Evolutionary conservation across 2,329 filamentous ascomycete genomes (phyloP).

Genomic region (Neurospora sp.): DNA sequence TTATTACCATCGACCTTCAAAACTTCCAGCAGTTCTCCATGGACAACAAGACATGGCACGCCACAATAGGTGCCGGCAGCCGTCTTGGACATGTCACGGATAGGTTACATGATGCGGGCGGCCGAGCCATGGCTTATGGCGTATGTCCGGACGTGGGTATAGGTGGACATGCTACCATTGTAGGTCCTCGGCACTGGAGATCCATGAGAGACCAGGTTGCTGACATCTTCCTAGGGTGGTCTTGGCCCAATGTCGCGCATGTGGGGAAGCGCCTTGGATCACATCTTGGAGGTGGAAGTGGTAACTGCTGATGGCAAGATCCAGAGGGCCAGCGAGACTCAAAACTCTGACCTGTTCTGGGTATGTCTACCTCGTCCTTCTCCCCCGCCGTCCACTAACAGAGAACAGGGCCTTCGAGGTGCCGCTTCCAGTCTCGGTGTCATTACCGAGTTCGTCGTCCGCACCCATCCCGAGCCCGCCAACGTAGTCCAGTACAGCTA

Average conservation of each 20-base stretch:
- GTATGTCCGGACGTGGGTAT: slow-evolving; percentile 49
- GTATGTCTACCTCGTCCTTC: slow-evolving; percentile 15
- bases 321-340: slow-evolving; percentile 32
- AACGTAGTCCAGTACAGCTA: slow-evolving; percentile 50
- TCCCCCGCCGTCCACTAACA: background rate
- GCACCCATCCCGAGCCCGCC: slow-evolving; percentile 45
- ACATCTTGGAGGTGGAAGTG: slow-evolving; percentile 43
- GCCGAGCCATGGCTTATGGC: slow-evolving; percentile 49
- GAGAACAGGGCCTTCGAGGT: slow-evolving; percentile 37
- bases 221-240: slow-evolving; percentile 33
- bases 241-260: slow-evolving; percentile 48
- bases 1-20: slow-evolving; percentile 43
- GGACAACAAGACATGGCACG: slow-evolving; percentile 40
- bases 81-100: slow-evolving; percentile 41
- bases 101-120: slow-evolving; percentile 38
- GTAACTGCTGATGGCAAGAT: slow-evolving; percentile 47
- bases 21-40: slow-evolving; percentile 44
- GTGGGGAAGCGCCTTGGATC: slow-evolving; percentile 48
- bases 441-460: slow-evolving; percentile 45
- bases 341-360: slow-evolving; percentile 46
- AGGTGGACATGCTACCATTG: slow-evolving; percentile 48
- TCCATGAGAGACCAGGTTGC: background rate
- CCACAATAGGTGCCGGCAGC: slow-evolving; percentile 44
- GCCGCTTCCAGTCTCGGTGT: slow-evolving; percentile 47
- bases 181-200: slow-evolving; percentile 19